Evolutionary conservation across 2,329 filamentous ascomycete species (phyloP), one percentile per base, ranked within the genome.

Genomic region (Talaromyces sp.): DNA sequence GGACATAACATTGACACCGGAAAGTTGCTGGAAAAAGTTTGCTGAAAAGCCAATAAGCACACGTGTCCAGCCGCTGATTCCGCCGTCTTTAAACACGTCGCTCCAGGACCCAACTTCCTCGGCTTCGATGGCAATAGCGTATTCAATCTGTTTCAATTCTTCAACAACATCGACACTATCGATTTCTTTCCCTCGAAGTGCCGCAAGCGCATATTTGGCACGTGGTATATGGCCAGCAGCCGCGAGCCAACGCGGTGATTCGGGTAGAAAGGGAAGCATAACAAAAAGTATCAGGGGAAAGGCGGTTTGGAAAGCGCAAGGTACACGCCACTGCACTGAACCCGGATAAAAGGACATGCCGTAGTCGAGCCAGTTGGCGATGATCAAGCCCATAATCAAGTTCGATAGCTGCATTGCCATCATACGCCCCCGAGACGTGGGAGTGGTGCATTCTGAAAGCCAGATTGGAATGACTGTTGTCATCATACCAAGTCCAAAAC

Each of bases 121-220:
- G 2, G 62, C 81, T 77, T 61, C 81, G 73, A 68, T 58, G 2
- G 57, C 81, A 76, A 44, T 78, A 72, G 63, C 81, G 73, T 80
- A 70, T 80, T 78, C 53, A 73, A 63, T 85, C 34, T 68, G 66
- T 56, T 65, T 64, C 85, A 40, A 62, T 51, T 31, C 56, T 23
- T 62, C 56, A 3, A 40, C 40, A 57, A 47, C 23, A 53, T 63
- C 60, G 28, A 57, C 60, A 79, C 78, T 65, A 87, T 85, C 3
- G 81, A 84, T 69, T 90, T 59, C 61, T 23, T 57, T 56, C n/a
- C 59, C 65, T 14, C 59, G 61, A 31, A 65, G 58, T 2, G 68
- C 66, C 12, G 68, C 65, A 8, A 72, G 60, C 0, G 65, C 61
- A 5, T 63, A 60, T 27, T 57, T 62, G 2, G 67, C 69, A 10